Percentiles rank a stretch among this genome's conserved stretches.
Conservation (phyloP, 371 early-diverging fungal species). For the Mucor ambiguus region DNA sequence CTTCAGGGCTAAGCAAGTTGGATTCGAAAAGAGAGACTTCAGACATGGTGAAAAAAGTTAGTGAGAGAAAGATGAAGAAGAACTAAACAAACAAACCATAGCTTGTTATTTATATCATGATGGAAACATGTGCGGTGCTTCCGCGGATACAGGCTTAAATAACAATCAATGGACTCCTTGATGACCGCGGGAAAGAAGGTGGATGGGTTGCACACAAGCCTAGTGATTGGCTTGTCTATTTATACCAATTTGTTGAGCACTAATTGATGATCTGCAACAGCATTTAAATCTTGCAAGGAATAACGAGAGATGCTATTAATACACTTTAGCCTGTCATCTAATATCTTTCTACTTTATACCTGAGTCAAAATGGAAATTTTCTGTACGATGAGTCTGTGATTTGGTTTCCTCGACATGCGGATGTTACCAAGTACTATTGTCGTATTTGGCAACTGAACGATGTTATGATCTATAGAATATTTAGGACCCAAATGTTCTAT, state of each 20-base stretch:
- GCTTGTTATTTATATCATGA: background rate
- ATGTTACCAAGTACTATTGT: too few species aligned
- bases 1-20: slow-evolving; percentile 74
- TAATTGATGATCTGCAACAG: background rate
- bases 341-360: too few species aligned
- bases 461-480: too few species aligned
- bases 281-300: background rate
- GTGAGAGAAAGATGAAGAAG: background rate
- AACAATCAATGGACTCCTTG: background rate
- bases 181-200: background rate
- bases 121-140: background rate
- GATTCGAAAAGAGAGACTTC: slow-evolving; percentile 57
- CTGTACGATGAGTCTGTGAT: too few species aligned
- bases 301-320: background rate
- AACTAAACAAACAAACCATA: background rate
- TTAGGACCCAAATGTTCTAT: too few species aligned
- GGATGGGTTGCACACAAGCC: background rate
- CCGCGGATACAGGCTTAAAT: background rate
- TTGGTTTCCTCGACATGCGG: too few species aligned
- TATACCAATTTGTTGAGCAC: background rate
- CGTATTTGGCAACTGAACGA: too few species aligned
- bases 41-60: slow-evolving; percentile 2
- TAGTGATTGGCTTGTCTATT: background rate
- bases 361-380: too few species aligned
- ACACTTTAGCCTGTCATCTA: background rate